Evolutionary conservation across 306 rosid genomes (phyloP).

Genomic region (Gleditsia sinensis): DNA sequence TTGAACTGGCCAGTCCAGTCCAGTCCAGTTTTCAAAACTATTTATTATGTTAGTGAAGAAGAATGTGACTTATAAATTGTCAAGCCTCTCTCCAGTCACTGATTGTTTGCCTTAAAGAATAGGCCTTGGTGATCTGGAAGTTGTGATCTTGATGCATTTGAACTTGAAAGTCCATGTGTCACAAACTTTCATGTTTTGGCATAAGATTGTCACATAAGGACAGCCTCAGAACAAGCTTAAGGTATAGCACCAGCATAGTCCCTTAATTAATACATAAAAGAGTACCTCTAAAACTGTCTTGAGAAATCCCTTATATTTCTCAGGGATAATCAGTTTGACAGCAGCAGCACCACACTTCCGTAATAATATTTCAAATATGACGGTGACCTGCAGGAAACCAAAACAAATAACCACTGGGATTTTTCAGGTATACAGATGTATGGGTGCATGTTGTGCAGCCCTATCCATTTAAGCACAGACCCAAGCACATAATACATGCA

Average conservation of each 20-base stretch:
- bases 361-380: conserved; percentile 72
- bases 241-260: background rate
- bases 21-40: too few relatives aligned
- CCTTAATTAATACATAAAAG: conserved; percentile 3
- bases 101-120: conserved; percentile 6
- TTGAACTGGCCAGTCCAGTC: too few relatives aligned
- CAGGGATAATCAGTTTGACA: conserved; percentile 66
- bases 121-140: conserved; percentile 12
- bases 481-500: background rate
- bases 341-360: conserved; percentile 87
- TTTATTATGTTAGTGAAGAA: conserved; percentile 1
- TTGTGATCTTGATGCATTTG: conserved; percentile 2
- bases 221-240: background rate
- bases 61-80: conserved; percentile 5
- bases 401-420: conserved; percentile 6
- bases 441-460: background rate
- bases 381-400: conserved; percentile 58
- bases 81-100: background rate
- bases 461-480: conserved; percentile 5
- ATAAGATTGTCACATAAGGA: conserved; percentile 15
- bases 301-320: conserved; percentile 65
- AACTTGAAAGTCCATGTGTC: conserved; percentile 14
- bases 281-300: conserved; percentile 70
- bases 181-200: conserved; percentile 6
- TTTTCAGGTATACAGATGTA: conserved; percentile 5